Conservation (phyloP, 2,329 filamentous ascomycete species). For the Epichloe aotearoae region DNA sequence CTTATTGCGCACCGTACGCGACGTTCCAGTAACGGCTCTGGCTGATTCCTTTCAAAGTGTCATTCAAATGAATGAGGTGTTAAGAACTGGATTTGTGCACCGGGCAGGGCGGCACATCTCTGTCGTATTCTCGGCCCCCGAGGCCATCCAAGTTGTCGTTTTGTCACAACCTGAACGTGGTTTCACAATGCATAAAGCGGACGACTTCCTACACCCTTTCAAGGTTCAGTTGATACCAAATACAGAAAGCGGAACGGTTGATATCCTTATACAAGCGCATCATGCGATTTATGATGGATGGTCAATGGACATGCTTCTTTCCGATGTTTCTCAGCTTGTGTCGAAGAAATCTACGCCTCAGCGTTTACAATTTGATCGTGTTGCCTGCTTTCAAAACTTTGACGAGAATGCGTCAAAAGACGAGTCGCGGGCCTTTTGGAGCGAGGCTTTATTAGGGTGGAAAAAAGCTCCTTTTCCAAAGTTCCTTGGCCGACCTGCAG, state of each 20-base stretch:
- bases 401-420: conserved; percentile 18
- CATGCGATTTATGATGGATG: conserved; percentile 90
- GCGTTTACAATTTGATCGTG: conserved; percentile 45
- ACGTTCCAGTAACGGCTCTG: conserved; percentile 26
- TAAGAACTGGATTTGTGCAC: conserved; percentile 62
- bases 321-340: conserved; percentile 41
- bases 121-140: conserved; percentile 44
- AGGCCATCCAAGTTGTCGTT: conserved; percentile 28
- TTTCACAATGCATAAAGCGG: conserved; percentile 25
- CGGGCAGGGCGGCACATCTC: conserved; percentile 23
- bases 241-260: conserved; percentile 10
- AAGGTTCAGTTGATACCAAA: conserved; percentile 38
- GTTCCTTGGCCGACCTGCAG: conserved; percentile 12
- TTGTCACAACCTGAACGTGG: conserved; percentile 21
- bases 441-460: conserved; percentile 45
- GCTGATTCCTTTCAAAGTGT: conserved; percentile 35
- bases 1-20: conserved; percentile 41
- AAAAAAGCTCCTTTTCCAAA: conserved; percentile 44
- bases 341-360: conserved; percentile 25
- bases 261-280: conserved; percentile 48
- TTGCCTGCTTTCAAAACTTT: conserved; percentile 38
- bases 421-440: conserved; percentile 53
- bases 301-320: conserved; percentile 64
- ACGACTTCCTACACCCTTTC: conserved; percentile 42
- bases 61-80: conserved; percentile 44